These are phyloP conservation scores for Stipa capillata DNA, from an alignment of 176 grass and related monocot genomes.

Conservation along the genomic window DNA sequence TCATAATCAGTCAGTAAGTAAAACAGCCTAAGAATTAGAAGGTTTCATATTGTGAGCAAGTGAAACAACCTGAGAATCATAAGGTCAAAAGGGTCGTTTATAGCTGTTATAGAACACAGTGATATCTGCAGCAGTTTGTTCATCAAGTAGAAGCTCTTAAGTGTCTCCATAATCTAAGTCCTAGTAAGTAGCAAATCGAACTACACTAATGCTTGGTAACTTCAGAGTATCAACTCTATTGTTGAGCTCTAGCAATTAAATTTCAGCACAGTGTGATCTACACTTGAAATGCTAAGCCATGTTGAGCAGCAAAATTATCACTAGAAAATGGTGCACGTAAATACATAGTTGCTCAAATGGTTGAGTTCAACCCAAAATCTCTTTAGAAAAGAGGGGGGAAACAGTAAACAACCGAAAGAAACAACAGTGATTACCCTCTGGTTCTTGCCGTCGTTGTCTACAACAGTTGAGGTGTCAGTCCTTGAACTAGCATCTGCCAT, in stretches of 20 bases:
- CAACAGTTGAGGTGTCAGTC: constrained; percentile 66
- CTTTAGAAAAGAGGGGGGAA: neutral
- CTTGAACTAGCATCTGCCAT: constrained; percentile 67
- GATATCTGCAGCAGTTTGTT: neutral
- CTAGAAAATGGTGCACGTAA: neutral
- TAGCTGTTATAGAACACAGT: neutral
- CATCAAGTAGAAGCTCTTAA: neutral
- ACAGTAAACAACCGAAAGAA: neutral
- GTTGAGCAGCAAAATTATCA: neutral
- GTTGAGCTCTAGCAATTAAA: neutral
- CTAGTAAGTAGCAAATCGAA: neutral
- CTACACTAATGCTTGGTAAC: neutral
- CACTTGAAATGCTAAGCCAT: neutral
- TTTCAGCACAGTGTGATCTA: neutral
- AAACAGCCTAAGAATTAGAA: neutral
- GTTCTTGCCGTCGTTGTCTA: constrained; percentile 53
- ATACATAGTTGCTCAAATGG: neutral
- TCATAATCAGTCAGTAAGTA: neutral
- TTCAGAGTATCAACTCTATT: neutral
- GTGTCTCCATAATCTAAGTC: neutral
- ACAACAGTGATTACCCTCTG: constrained; percentile 26
- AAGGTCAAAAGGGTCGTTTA: neutral
- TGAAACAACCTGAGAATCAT: neutral
- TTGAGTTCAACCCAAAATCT: neutral
- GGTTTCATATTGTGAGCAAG: neutral